Evolutionary conservation across 23 red algal species (phyloP).

Genomic region (Agarophyton chilense): DNA sequence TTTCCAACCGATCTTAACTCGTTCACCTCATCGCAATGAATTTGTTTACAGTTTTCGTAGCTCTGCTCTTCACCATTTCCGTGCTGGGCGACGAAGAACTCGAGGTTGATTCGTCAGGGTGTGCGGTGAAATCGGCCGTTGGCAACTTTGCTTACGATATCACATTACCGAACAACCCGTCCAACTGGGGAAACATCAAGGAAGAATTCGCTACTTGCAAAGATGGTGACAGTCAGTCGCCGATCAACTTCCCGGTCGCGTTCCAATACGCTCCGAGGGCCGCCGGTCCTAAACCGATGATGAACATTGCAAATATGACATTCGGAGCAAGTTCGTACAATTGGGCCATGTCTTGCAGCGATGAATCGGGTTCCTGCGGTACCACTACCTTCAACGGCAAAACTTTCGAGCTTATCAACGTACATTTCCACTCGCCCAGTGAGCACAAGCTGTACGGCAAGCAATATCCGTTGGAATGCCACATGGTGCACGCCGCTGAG

Average conservation of each 20-base stretch:
- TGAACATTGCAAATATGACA: conserved; percentile 26
- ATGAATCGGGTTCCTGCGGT: conserved; percentile 33
- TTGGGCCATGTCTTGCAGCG: conserved; percentile 58
- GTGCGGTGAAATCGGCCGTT: conserved; percentile 21
- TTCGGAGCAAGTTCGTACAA: conserved; percentile 38
- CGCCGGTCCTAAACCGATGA: not conserved
- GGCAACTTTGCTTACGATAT: conserved; percentile 46
- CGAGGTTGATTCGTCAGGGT: conserved; percentile 6
- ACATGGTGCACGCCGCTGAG: conserved; percentile 67
- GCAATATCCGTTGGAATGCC: conserved; percentile 68
- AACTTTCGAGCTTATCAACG: conserved; percentile 43
- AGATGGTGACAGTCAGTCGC: conserved; percentile 38
- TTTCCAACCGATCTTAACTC: not conserved
- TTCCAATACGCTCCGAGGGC: conserved; percentile 11
- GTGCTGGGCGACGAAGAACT: conserved; percentile 4
- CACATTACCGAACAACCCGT: conserved; percentile 9
- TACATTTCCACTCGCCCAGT: conserved; percentile 60
- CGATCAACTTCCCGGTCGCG: conserved; percentile 51
- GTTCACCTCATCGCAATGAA: not conserved
- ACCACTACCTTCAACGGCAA: conserved; percentile 17
- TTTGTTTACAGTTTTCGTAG: not conserved
- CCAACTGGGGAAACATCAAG: conserved; percentile 38
- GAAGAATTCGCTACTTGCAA: conserved; percentile 32
- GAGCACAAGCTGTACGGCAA: conserved; percentile 70
- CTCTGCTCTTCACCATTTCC: not conserved